Evolutionary conservation across 1,284 basidiomycete species (phyloP), one percentile per base, ranked within the genome.

Genomic region (Hypsizygus ulmarius): DNA sequence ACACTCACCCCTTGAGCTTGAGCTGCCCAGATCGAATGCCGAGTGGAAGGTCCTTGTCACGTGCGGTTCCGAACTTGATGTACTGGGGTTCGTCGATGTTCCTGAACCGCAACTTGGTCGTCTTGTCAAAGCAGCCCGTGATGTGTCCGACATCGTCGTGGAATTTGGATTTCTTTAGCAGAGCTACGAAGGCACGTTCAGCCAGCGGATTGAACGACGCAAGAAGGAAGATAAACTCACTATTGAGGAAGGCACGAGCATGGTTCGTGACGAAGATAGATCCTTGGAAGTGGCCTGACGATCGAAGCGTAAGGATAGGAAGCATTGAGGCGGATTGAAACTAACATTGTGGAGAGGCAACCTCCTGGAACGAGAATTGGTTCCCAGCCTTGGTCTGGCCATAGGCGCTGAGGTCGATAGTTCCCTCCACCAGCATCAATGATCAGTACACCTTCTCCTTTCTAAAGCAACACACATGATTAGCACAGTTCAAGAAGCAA

Each of bases 351-450:
- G 67, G 46, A 1, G 48, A 41, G 0, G 61, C 60, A 25, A 65
- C 64, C 44, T 68, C 66, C 12, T 61, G 59, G 39, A 63, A 64
- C 3, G 39, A 46, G 3, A 50, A 25, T 2, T 33, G 45, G 54
- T 60, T 42, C 12, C 18, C 18, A 16, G 27, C 37, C 16, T 34
- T 30, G 3, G 47, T 30, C 15, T 49, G 58, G 11, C 52, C 50
- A 58, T 80, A 80, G 5, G 76, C 69, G 52, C 74, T 78, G 19
- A 81, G 51, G 43, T 81, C 79, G 3, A 82, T 62, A 0, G 78
- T 82, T n/a, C 0, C 80, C 79, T 19, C 79, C 79, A 2, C 79
- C 79, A 0, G 77, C 78, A 56, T 82, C 79, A 14, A 83, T 72
- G 18, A 84, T 68, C 19, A 79, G 64, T 3, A 81, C 66, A 0